Base-by-base conservation (phyloP, 139 green algal species). In the Pseudopediastrum boryanum region DNA sequence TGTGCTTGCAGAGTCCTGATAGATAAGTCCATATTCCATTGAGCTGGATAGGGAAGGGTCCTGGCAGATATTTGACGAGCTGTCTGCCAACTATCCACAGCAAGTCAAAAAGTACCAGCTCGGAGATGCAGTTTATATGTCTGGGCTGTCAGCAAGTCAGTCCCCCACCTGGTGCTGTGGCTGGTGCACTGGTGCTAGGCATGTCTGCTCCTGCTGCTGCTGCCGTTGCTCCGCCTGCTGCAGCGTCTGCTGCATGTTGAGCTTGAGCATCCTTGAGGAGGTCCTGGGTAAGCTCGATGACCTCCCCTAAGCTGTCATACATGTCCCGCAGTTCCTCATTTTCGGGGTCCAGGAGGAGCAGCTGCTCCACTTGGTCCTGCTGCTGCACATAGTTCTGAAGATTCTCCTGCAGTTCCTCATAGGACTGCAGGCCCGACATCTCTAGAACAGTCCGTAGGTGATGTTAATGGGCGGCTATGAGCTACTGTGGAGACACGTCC, bases 231-330 rank as follows among this genome's bases (percentile, higher is more conserved):
- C 56, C 44, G 44, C 43, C 59, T 21, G 54, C 16, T 36, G 36
- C 75, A 80, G 70, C 43, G 59, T 66, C n/a, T 27, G 43, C 39
- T 27, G 42, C 54, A 21, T 84, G 44, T 35, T 73, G 43, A 43
- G 80, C 72, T 4, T 68, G 27, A 0, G 88, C 85, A 33, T 92
- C 91, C 61, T 64, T 81, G 7, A 94, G 38, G 23, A 95, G 65
- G 29, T 95, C 90, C 66, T 91, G 75, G 23, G 91, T 95, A 1
- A 95, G 78, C 54, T 93, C 54, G 21, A 96, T 94, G 27, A 94
- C 91, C 81, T 96, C 91, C 12, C 78, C 56, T 4, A 96, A 42
- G 68, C 86, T 90, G 19, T 89, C 81, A 65, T 92, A 92, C 71
- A 96, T 90, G 2, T 91, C 89, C 38, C 85, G 68, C 3, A 95